Base-by-base conservation (phyloP, 225 moss, liverwort and hornwort species). In the Polytrichum commune region DNA sequence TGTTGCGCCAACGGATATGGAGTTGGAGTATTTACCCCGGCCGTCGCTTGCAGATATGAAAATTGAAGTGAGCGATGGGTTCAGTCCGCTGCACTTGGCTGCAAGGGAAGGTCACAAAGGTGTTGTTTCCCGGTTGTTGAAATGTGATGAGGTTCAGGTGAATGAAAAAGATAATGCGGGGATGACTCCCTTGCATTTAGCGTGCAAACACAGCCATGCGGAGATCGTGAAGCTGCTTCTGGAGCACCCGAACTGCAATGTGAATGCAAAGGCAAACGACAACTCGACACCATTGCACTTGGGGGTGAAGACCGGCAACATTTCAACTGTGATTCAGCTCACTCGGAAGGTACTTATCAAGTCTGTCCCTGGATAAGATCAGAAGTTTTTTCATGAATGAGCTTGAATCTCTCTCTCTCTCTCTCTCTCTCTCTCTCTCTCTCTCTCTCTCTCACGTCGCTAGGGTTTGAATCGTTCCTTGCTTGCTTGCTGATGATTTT, bases 11-110 rank as follows among this genome's bases (percentile, higher is more conserved):
- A 86, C 82, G 1, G 83, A 82, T 56, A 55, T 82, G 65, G 82
- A 83, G 64, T 73, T 80, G 4, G 82, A 86, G 70, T 77, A 67
- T 24, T 55, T 85, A 22, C 85, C 85, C 29, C 70, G 83, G 8
- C 83, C 83, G 7, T 80, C 78, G n/a, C 79, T 83, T 27, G 80
- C 71, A 10, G 86, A 86, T 27, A 19, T 66, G 1, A 65, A 23
- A 24, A 10, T 20, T 1, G 86, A 83, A 54, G 62, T 24, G 5
- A 56, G 71, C 5, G 66, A 78, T 5, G 76, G 72, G 13, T 83
- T 86, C 69, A 83, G 83, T 56, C 71, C 83, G 4, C 29, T 86
- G 66, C 86, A 86, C 60, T 74, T 86, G 4, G 86, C 86, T 1
- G 81, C 83, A 1, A 71, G 86, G 1, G 83, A 81, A 78, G 86